Base-by-base conservation (phyloP, 108 stramenopile species). In the Cylindrotheca fusiformis region DNA sequence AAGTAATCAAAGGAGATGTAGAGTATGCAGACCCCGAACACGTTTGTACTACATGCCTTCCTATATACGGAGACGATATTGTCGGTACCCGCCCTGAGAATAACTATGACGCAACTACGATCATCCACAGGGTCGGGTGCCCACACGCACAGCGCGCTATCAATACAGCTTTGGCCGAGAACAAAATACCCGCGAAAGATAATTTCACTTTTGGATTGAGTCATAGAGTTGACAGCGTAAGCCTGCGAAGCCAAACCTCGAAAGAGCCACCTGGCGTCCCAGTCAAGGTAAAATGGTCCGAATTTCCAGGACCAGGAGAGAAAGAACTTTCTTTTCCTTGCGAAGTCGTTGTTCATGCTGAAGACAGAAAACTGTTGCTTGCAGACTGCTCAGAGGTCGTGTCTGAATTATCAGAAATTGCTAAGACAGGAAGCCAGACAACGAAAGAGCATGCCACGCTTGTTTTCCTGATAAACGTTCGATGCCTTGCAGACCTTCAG, bases 381-480 rank as follows among this genome's bases (percentile, higher is more conserved):
- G 88, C 92, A 17, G 92, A 93, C 60, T 93, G 92, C 63, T 80
- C 84, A 36, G 87, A 88, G n/a, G 65, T 87, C 20, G 92, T 88
- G 14, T 90, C 88, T 14, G 78, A 86, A 28, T 74, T 78, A 33
- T 83, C 86, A 1, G 80, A 83, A 53, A 93, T 93, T 60, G 54
- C 88, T 46, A 84, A 78, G 61, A 93, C 92, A 6, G 92, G 92
- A 1, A 88, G 86, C 32, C 61, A 64, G 25, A 85, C 92, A 21
- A 86, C 63, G 26, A 68, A 80, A 22, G 92, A 93, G 48, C 85
- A 88, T 56, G 88, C 88, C 10, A 84, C 76, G 0, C 69, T 93
- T 1, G 85, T 83, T 46, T 93, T 93, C 64, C 68, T 90, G 27
- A 79, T 90, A 4, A 68, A 81, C 23, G 84, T 93, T 1, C 58